These are phyloP conservation scores for Fusarium sp. DNA, from an alignment of 2,329 filamentous ascomycete genomes.

Conservation along the genomic window DNA sequence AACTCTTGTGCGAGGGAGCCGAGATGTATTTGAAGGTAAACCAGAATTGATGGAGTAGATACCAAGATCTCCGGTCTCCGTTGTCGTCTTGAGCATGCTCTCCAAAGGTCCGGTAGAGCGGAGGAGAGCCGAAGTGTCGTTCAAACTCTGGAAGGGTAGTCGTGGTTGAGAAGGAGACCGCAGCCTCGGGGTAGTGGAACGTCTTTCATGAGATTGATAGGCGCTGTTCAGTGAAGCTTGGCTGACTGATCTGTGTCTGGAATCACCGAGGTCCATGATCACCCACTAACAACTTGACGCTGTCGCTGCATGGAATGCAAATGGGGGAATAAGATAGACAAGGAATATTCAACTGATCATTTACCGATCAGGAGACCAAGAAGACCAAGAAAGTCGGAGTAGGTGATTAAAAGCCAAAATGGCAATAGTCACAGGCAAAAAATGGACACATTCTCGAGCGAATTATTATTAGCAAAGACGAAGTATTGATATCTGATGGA, in stretches of 20 bases:
- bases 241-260: slow-evolving; percentile 51
- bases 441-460: slow-evolving; percentile 25
- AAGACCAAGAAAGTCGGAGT: slow-evolving; percentile 35
- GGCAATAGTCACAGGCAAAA: slow-evolving; percentile 29
- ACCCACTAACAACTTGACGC: slow-evolving; percentile 13
- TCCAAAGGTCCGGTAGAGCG: slow-evolving; percentile 66
- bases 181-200: slow-evolving; percentile 23
- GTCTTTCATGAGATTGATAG: slow-evolving; percentile 44
- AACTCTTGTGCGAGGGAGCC: slow-evolving; percentile 44
- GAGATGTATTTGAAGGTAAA: slow-evolving; percentile 47
- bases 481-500: background rate
- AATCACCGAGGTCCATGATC: slow-evolving; percentile 46
- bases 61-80: slow-evolving; percentile 73
- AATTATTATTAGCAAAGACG: slow-evolving; percentile 9
- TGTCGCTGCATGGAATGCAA: slow-evolving; percentile 1
- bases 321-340: slow-evolving; percentile 28
- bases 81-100: slow-evolving; percentile 73
- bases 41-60: slow-evolving; percentile 63
- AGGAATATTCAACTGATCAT: slow-evolving; percentile 36
- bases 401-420: slow-evolving; percentile 35
- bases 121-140: slow-evolving; percentile 56
- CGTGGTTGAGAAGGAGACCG: slow-evolving; percentile 43
- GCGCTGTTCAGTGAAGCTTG: slow-evolving; percentile 52
- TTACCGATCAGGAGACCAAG: slow-evolving; percentile 33
- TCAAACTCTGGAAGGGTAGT: slow-evolving; percentile 56